Evolutionary conservation across 1,284 basidiomycete species (phyloP), one percentile per base, ranked within the genome.

Genomic region (Tetrapyrgos nigripes): DNA sequence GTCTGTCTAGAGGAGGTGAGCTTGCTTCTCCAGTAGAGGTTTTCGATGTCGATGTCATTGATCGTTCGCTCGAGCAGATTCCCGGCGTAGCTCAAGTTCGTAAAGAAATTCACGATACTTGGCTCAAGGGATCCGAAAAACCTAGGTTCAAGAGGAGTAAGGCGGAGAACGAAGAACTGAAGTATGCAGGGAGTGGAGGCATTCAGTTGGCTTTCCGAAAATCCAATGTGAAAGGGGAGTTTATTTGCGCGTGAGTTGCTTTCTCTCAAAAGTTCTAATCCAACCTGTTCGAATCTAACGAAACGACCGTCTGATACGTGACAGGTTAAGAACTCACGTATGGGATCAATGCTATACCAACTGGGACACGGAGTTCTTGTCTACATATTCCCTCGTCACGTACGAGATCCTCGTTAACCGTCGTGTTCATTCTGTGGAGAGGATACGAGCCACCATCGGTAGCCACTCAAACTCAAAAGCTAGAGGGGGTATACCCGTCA

Each of bases 1-100:
- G 60, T 74, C 6, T 70, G 73, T 5, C 57, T 72, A 28, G 37
- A 64, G 24, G 76, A 76, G 67, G 76, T 74, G 31, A 31, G 46
- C n/a, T n/a, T n/a, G n/a, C n/a, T n/a, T n/a, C n/a, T 47, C 49
- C 37, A 46, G 21, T 6, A 9, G 8, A 40, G 37, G 5, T 33
- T 31, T 31, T 19, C 19, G n/a, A n/a, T n/a, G n/a, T n/a, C n/a
- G n/a, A n/a, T n/a, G n/a, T n/a, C n/a, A n/a, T n/a, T n/a, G n/a
- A n/a, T n/a, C n/a, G n/a, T n/a, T n/a, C n/a, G n/a, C n/a, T n/a
- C n/a, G n/a, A n/a, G n/a, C n/a, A n/a, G n/a, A n/a, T n/a, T n/a
- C 56, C 59, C 33, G 67, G 71, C 13, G 68, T 74, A 13, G 66
- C 58, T 13, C 68, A 70, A 49, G 76, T 75, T 11, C 71, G 74